Percentiles rank a stretch among this genome's conserved stretches.
These are phyloP conservation scores for Filobasidium floriforme DNA, from an alignment of 768 basidiomycete species.

Conservation along the genomic window DNA sequence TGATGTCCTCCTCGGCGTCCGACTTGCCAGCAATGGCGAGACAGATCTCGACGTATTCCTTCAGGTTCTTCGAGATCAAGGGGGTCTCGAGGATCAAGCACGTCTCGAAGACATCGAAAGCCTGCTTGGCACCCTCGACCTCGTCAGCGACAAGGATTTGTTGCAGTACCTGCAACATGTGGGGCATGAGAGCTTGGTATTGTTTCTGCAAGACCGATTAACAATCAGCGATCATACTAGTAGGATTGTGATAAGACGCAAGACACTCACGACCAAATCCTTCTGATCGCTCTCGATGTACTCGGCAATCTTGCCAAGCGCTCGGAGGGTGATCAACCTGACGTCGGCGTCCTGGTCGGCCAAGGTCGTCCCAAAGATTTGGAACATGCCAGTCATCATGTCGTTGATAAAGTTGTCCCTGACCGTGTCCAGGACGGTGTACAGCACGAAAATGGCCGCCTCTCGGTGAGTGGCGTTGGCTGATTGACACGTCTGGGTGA, in stretches of 20 bases:
- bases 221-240: slow-evolving; percentile 1
- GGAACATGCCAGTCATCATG: slow-evolving; percentile 57
- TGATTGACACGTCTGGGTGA: slow-evolving; percentile 69
- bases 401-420: slow-evolving; percentile 73
- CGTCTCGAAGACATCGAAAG: slow-evolving; percentile 93
- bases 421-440: slow-evolving; percentile 82
- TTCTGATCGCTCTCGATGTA: slow-evolving; percentile 86
- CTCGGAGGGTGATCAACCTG: slow-evolving; percentile 79
- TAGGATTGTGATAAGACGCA: not conserved
- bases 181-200: slow-evolving; percentile 68
- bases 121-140: slow-evolving; percentile 71
- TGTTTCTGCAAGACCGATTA: slow-evolving; percentile 11
- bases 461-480: slow-evolving; percentile 69
- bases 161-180: slow-evolving; percentile 80
- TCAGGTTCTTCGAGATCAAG: slow-evolving; percentile 79
- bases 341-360: slow-evolving; percentile 80
- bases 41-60: slow-evolving; percentile 80
- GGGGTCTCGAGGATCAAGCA: slow-evolving; percentile 92
- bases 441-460: slow-evolving; percentile 71
- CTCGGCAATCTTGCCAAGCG: slow-evolving; percentile 86
- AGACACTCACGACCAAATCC: slow-evolving; percentile 62
- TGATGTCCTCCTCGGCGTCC: slow-evolving; percentile 65
- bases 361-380: slow-evolving; percentile 65
- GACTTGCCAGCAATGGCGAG: slow-evolving; percentile 73
- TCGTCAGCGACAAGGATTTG: slow-evolving; percentile 71